These are phyloP conservation scores for Trichoderma erinaceum DNA, from an alignment of 495 filamentous ascomycete species.

Conservation along the genomic window DNA sequence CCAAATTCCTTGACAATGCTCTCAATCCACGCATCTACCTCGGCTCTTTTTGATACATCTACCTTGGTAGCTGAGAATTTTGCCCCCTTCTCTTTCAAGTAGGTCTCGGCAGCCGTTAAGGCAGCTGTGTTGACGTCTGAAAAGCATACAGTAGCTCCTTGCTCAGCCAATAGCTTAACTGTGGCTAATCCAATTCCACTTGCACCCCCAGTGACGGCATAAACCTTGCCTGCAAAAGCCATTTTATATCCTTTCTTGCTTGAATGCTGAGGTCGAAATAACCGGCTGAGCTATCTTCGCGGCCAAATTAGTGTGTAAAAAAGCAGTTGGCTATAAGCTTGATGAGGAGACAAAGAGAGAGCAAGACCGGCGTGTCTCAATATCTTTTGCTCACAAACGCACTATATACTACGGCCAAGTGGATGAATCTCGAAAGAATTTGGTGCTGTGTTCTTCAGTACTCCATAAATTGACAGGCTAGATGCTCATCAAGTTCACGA, in stretches of 20 bases:
- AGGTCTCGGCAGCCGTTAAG: slow-evolving; percentile 33
- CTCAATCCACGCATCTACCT: slow-evolving; percentile 33
- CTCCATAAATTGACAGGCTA: background rate
- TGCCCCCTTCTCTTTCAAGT: slow-evolving; percentile 25
- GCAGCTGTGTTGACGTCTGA: slow-evolving; percentile 33
- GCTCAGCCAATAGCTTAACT: slow-evolving; percentile 34
- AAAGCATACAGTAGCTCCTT: slow-evolving; percentile 39
- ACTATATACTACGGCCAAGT: background rate
- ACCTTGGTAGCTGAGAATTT: slow-evolving; percentile 40
- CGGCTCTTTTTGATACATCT: slow-evolving; percentile 28
- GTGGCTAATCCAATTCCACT: slow-evolving; percentile 46
- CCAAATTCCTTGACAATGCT: slow-evolving; percentile 29
- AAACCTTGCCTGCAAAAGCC: slow-evolving; percentile 34
- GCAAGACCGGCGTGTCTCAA: background rate
- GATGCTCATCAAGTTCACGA: background rate
- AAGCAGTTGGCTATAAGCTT: background rate
- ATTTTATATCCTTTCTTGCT: background rate
- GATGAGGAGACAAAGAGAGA: background rate
- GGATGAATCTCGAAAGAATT: background rate
- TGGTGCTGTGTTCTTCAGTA: background rate
- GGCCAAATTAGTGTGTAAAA: background rate
- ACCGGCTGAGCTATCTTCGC: background rate
- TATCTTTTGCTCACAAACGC: background rate
- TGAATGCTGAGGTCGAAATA: background rate
- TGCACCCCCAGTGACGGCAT: slow-evolving; percentile 42